Evolutionary conservation across 345 rosid species (phyloP).

Genomic region (Rhodamnia argentea): DNA sequence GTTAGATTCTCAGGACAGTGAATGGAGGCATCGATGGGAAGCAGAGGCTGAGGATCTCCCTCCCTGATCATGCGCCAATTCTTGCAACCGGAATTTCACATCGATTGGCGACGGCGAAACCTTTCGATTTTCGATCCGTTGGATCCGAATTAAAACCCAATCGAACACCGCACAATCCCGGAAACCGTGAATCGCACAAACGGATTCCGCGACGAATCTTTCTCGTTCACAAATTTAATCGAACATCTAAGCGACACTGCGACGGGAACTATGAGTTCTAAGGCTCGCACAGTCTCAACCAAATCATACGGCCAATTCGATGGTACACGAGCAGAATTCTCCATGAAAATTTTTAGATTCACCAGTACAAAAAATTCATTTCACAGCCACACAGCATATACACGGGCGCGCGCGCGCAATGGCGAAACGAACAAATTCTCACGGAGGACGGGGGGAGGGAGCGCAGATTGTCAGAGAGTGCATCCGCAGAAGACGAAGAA

Average conservation of each 20-base stretch:
- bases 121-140: background rate
- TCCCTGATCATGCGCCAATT: no score
- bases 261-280: background rate
- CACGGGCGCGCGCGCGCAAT: background rate
- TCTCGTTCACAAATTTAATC: background rate
- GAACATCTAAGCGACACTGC: background rate
- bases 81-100: background rate
- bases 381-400: background rate
- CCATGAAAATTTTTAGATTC: background rate
- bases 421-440: background rate
- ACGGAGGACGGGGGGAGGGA: background rate
- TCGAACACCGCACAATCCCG: background rate
- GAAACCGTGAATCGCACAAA: background rate
- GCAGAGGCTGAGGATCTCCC: background rate
- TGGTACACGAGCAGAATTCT: background rate
- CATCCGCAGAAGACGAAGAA: constrained; percentile 80
- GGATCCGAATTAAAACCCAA: background rate
- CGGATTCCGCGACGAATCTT: background rate
- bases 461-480: constrained; percentile 25
- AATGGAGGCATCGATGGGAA: no score
- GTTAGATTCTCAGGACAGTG: no score
- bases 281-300: background rate
- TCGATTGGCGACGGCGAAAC: background rate
- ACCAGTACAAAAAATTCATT: background rate
- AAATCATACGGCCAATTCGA: background rate